Evolutionary conservation across 768 basidiomycete species (phyloP).

Genomic region (Sutorius australiensis): DNA sequence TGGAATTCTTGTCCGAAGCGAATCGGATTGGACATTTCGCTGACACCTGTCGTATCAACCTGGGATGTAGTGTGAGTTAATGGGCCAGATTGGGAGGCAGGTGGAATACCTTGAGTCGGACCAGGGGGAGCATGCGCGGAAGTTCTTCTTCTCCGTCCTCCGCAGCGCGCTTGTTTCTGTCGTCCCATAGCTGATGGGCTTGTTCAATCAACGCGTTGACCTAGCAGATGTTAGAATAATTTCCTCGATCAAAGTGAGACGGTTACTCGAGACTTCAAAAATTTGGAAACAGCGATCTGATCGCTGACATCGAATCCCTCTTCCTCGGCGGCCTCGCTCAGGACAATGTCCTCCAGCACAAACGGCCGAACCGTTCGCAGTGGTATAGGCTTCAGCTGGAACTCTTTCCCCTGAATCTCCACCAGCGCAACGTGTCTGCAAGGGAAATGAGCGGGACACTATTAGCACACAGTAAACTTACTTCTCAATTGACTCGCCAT

Average conservation of each 20-base stretch:
- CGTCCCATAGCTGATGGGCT: conserved; percentile 48
- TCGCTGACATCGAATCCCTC: conserved; percentile 74
- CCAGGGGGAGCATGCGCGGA: conserved; percentile 76
- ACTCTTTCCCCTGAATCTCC: conserved; percentile 84
- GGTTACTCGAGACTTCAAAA: conserved; percentile 64
- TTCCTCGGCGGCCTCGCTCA: conserved; percentile 76
- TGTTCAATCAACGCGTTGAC: conserved; percentile 75
- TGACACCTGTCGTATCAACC: conserved; percentile 90
- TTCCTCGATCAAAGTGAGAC: background rate
- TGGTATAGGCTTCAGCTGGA: conserved; percentile 78
- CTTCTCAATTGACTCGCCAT: conserved; percentile 93
- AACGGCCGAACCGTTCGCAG: conserved; percentile 93
- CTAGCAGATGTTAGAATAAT: conserved; percentile 33
- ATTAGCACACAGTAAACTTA: conserved; percentile 30
- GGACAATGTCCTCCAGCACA: conserved; percentile 75
- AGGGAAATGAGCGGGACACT: background rate
- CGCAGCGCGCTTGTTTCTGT: conserved; percentile 37
- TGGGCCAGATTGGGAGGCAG: background rate
- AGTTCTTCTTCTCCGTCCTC: conserved; percentile 60
- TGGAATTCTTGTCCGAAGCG: conserved; percentile 96
- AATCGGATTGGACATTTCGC: conserved; percentile 91
- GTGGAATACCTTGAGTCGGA: conserved; percentile 68
- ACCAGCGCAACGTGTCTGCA: conserved; percentile 87
- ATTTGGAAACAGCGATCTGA: conserved; percentile 80
- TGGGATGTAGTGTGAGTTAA: conserved; percentile 19